phyloP scores from a whole-genome alignment of 2,329 filamentous ascomycete genomes.

The Botrytis cinerea region DNA sequence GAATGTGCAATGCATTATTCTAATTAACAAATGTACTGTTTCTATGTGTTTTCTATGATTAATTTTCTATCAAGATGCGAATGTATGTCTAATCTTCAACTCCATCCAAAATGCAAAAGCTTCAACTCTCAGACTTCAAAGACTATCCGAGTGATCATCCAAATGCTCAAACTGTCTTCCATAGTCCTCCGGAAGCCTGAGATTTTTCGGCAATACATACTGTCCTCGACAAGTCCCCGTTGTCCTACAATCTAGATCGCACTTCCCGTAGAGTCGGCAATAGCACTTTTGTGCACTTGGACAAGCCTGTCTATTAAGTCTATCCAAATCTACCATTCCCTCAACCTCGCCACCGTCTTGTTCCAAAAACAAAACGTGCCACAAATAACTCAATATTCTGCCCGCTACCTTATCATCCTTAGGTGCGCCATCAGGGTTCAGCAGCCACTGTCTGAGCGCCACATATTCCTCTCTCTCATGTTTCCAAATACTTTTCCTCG shows the following conservation, averaged over 20 bases:
- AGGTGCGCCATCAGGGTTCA: slow-evolving; percentile 47
- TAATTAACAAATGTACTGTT: neutral
- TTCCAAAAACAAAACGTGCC: slow-evolving; percentile 51
- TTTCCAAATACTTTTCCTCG: slow-evolving; percentile 49
- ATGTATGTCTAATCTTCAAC: neutral
- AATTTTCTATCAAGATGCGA: neutral
- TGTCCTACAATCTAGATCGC: slow-evolving; percentile 30
- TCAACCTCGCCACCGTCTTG: neutral
- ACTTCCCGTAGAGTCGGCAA: slow-evolving; percentile 36
- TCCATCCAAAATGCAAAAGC: neutral
- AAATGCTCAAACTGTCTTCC: slow-evolving; percentile 16
- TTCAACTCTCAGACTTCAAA: neutral
- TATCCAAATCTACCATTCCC: slow-evolving; percentile 28
- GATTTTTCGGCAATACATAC: slow-evolving; percentile 31
- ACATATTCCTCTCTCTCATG: slow-evolving; percentile 53
- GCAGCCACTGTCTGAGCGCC: slow-evolving; percentile 55
- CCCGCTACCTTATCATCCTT: slow-evolving; percentile 48
- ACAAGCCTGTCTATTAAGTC: slow-evolving; percentile 33
- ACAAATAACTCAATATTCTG: slow-evolving; percentile 51
- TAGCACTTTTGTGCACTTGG: slow-evolving; percentile 34
- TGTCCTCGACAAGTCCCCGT: slow-evolving; percentile 32
- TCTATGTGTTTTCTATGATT: neutral
- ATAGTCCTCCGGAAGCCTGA: slow-evolving; percentile 29
- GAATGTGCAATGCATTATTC: neutral
- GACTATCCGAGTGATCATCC: neutral